Conservation (phyloP, 2,329 filamentous ascomycete species). For the Calonectria hawksworthii region DNA sequence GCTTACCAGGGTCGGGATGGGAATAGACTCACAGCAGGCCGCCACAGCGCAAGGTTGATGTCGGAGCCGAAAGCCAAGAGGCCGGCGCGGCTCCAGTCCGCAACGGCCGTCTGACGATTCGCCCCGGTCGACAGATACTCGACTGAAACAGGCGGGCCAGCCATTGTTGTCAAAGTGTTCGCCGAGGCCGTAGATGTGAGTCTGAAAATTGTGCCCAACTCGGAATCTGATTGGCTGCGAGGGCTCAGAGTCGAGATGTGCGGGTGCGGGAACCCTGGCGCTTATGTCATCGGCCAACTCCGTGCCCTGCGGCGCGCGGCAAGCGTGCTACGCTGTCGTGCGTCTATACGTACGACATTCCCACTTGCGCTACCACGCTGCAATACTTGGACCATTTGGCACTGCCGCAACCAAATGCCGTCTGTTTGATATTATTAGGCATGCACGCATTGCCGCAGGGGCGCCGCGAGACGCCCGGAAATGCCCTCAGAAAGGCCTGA, state of each 20-base stretch:
- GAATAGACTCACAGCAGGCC: slow-evolving; percentile 74
- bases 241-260: slow-evolving; percentile 36
- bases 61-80: slow-evolving; percentile 91
- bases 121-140: slow-evolving; percentile 82
- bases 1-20: not conserved
- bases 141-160: slow-evolving; percentile 51
- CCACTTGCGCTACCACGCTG: slow-evolving; percentile 10
- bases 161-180: slow-evolving; percentile 43
- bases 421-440: not conserved
- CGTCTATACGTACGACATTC: slow-evolving; percentile 8
- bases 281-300: slow-evolving; percentile 42
- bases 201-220: slow-evolving; percentile 52
- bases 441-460: slow-evolving; percentile 14
- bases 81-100: slow-evolving; percentile 85
- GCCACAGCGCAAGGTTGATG: slow-evolving; percentile 90
- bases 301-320: slow-evolving; percentile 7
- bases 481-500: not conserved
- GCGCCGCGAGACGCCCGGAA: not conserved
- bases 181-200: slow-evolving; percentile 40
- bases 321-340: slow-evolving; percentile 4
- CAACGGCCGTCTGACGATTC: slow-evolving; percentile 89
- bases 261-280: slow-evolving; percentile 16
- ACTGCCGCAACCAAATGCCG: slow-evolving; percentile 21
- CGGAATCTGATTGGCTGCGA: slow-evolving; percentile 54
- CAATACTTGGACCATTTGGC: slow-evolving; percentile 8